A percentile compares a stretch with the other conserved stretches of the same genome.
phyloP scores from a whole-genome alignment of 202 grass and related monocot genomes.

The Musa balbisiana region DNA sequence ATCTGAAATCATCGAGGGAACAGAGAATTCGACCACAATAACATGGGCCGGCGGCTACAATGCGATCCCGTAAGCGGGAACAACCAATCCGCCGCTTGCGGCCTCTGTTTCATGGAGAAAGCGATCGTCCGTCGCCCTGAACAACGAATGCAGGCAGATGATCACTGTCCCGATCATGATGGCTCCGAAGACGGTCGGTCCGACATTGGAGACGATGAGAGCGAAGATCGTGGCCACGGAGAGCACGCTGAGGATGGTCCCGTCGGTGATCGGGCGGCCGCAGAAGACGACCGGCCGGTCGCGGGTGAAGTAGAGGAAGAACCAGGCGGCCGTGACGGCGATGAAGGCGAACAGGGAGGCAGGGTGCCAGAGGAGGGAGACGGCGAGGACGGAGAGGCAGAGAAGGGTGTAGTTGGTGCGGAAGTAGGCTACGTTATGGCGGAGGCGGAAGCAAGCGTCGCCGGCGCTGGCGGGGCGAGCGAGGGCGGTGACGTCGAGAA shows the following conservation, averaged over 20 bases:
- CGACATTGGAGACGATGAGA: too few relatives aligned
- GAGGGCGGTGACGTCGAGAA: slow-evolving; percentile 56
- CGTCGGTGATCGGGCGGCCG: slow-evolving; percentile 62
- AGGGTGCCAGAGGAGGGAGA: slow-evolving; percentile 74
- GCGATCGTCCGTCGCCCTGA: slow-evolving; percentile 67
- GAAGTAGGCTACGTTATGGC: slow-evolving; percentile 75
- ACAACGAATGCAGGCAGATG: slow-evolving; percentile 38
- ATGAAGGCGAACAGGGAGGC: slow-evolving; percentile 58
- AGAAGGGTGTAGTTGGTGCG: slow-evolving; percentile 68
- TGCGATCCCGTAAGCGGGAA: slow-evolving; percentile 23
- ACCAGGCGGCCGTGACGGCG: too few relatives aligned
- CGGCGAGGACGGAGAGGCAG: slow-evolving; percentile 36
- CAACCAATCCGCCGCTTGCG: slow-evolving; percentile 45
- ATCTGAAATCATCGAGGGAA: too few relatives aligned
- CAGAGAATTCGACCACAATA: too few relatives aligned
- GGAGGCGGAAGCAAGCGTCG: slow-evolving; percentile 43
- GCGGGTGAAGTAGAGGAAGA: slow-evolving; percentile 88
- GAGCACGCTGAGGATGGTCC: slow-evolving; percentile 60
- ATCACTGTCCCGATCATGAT: slow-evolving; percentile 44
- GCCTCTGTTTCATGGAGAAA: slow-evolving; percentile 78
- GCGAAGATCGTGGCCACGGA: slow-evolving; percentile 56
- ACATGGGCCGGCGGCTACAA: slow-evolving; percentile 46
- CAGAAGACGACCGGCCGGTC: slow-evolving; percentile 40
- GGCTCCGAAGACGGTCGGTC: too few relatives aligned
- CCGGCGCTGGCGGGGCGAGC: slow-evolving; percentile 44